Base-by-base conservation (phyloP, 331 rosid genomes). In the Phaseolus coccineus region DNA sequence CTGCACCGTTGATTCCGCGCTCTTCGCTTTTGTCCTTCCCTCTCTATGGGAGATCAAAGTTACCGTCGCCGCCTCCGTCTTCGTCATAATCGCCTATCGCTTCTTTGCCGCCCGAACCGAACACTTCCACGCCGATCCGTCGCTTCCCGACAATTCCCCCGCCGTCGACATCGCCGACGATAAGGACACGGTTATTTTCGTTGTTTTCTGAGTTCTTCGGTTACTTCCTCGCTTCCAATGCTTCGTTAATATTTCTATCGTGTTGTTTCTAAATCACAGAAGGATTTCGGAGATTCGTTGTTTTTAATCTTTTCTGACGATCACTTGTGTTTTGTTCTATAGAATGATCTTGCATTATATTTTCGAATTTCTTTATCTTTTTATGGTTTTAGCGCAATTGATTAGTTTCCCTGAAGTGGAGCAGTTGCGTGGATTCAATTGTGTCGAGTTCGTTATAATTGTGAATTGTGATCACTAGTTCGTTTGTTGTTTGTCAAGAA, bases 1-100 rank as follows among this genome's bases (percentile, higher is more conserved):
- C 75, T 64, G 51, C 65, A 84, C 59, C 5, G 15, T 91, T 74
- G 94, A 89, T 65, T 73, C 81, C 56, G 42, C 92, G 76, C 76
- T 88, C 69, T 80, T 91, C 77, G 90, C 77, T 62, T 84, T 87
- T 74, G 85, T 95, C 3, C 28, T 95, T 40, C 99, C 99, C 0
- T 90, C 99, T 15, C 77, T 84, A 44, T 87, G 96, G 94, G 98
- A 95, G 93, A 91, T 93, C 89, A 44, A 95, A 86, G 96, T 95
- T 64, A 56, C 98, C 0, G 72, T 91, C 44, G 96, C 92, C 19
- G 94, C 97, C 48, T 89, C 99, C 35, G 25, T 84, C 31, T 91
- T 93, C 73, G 87, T 90, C 24, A 84, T 95, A 73, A 52, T 87
- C 16, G 85, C 92, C 11, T 90, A 86, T 86, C 89, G 89, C 90